phyloP scores from a whole-genome alignment of 192 early-diverging fungal genomes.

The Oehlia diaphana region DNA sequence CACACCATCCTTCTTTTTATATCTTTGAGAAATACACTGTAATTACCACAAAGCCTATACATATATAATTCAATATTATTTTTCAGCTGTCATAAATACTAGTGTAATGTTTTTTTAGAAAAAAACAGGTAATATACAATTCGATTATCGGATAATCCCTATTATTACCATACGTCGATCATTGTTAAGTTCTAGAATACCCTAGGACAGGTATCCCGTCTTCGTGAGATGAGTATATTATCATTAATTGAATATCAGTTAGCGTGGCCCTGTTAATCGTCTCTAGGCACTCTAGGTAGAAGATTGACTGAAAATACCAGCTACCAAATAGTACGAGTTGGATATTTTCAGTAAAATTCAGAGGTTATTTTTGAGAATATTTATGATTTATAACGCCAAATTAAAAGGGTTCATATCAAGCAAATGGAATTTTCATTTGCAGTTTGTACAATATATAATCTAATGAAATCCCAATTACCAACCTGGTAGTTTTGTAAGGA shows the following conservation, averaged over 20 bases:
- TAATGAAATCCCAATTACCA: no score
- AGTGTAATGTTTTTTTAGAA: neutral
- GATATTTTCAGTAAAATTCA: neutral
- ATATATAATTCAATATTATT: conserved; percentile 23
- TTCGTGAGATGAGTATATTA: neutral
- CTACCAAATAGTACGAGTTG: neutral
- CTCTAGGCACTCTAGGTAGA: neutral
- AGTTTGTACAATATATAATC: neutral
- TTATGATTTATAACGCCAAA: neutral
- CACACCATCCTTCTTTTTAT: conserved; percentile 1
- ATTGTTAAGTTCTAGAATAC: neutral
- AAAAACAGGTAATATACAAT: neutral
- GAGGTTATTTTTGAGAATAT: neutral
- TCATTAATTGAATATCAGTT: neutral
- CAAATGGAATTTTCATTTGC: neutral
- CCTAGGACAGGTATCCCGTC: neutral
- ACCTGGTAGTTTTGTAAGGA: no score
- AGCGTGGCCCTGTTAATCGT: neutral
- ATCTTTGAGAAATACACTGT: conserved; percentile 15
- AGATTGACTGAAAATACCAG: neutral
- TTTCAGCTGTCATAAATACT: neutral
- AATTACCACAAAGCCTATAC: conserved; percentile 17
- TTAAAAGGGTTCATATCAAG: neutral
- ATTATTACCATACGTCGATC: conserved; percentile 1
- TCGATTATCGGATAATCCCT: neutral